Evolutionary conservation across 2,329 filamentous ascomycete genomes (phyloP).

Genomic region (Aspergillus pseudoterreus): DNA sequence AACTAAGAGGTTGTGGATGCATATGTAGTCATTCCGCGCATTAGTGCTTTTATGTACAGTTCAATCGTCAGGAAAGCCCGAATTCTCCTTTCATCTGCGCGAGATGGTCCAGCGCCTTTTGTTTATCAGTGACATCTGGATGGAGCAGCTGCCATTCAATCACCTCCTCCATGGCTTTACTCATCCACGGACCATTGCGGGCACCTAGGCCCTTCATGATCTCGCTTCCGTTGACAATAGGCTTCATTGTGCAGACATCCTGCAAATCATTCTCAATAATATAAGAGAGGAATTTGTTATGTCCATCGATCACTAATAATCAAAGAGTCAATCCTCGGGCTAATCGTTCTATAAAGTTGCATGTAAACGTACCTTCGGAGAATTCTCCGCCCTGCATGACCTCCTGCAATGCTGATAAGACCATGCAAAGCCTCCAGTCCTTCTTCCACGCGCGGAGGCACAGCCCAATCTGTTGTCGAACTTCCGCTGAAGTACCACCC

Average conservation of each 20-base stretch:
- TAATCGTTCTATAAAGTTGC: constrained; percentile 1
- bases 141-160: constrained; percentile 87
- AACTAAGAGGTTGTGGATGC: too few relatives aligned
- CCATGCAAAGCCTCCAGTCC: constrained; percentile 38
- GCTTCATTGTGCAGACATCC: constrained; percentile 54
- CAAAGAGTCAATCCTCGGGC: constrained; percentile 11
- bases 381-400: constrained; percentile 31
- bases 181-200: constrained; percentile 77
- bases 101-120: constrained; percentile 60
- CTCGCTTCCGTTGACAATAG: constrained; percentile 70
- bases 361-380: constrained; percentile 27
- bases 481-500: constrained; percentile 28
- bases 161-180: constrained; percentile 70
- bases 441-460: constrained; percentile 33
- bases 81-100: constrained; percentile 51
- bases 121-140: constrained; percentile 59
- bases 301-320: constrained; percentile 45
- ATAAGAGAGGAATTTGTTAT: constrained; percentile 52
- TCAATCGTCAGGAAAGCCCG: constrained; percentile 16
- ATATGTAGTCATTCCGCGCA: not conserved
- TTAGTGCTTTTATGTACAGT: not conserved
- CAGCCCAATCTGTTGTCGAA: constrained; percentile 35
- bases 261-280: constrained; percentile 49
- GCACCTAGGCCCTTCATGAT: constrained; percentile 64
- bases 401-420: constrained; percentile 40